Evolutionary conservation across 176 grass and related monocot genomes (phyloP).

Genomic region (Alloteropsis semialata): DNA sequence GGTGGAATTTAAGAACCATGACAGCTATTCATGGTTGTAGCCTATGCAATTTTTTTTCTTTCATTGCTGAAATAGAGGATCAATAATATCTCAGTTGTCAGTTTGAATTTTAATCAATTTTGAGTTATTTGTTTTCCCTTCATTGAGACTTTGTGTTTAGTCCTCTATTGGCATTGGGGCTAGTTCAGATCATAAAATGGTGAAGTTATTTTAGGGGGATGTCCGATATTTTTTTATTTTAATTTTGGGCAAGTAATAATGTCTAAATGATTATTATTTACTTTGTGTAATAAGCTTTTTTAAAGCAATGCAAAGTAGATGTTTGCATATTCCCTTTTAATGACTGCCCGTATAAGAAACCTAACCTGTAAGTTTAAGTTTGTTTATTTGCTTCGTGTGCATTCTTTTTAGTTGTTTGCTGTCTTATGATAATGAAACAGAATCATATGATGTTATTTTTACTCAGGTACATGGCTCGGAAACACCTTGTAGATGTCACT

Average conservation of each 20-base stretch:
- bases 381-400: not conserved
- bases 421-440: not conserved
- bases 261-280: not conserved
- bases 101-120: not conserved
- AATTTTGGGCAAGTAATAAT: not conserved
- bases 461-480: conserved; percentile 66
- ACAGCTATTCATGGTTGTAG: not conserved
- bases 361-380: not conserved
- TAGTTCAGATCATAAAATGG: not conserved
- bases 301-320: not conserved
- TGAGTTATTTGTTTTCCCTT: not conserved
- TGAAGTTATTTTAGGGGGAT: not conserved
- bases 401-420: not conserved
- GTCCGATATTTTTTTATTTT: not conserved
- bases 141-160: not conserved
- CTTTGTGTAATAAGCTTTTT: not conserved
- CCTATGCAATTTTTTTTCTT: not conserved
- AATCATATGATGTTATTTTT: not conserved
- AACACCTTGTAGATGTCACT: conserved; percentile 91
- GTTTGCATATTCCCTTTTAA: conserved; percentile 12
- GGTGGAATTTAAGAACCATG: not conserved
- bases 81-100: not conserved
- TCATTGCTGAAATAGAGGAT: not conserved
- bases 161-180: not conserved
- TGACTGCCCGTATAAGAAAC: not conserved